Conservation (phyloP, 331 rosid genomes). For the Spiraea crenata region DNA sequence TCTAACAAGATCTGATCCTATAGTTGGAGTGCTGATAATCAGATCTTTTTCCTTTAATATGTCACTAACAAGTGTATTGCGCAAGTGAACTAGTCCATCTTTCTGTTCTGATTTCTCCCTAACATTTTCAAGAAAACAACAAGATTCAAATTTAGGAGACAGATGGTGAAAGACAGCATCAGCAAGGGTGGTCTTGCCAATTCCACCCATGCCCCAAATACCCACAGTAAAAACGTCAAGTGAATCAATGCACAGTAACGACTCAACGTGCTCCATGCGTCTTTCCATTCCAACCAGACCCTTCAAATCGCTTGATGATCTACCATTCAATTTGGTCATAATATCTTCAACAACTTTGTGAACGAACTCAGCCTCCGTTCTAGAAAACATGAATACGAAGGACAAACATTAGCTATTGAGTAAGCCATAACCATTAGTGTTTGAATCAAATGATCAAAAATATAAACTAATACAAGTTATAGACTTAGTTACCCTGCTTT, state of each 20-base stretch:
- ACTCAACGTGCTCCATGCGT: background rate
- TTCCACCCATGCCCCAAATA: conserved; percentile 25
- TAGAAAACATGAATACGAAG: background rate
- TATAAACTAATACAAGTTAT: background rate
- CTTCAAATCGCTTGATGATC: background rate
- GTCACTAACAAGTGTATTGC: background rate
- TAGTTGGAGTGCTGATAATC: background rate
- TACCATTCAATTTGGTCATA: background rate
- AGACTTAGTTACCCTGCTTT: background rate
- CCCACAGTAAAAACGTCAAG: background rate
- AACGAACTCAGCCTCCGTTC: conserved; percentile 19
- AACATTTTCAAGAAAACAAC: background rate
- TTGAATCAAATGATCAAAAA: background rate
- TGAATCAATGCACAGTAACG: background rate
- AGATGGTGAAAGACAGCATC: background rate
- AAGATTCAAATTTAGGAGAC: background rate
- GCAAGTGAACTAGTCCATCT: background rate
- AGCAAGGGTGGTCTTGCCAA: conserved; percentile 23
- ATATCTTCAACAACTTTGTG: background rate
- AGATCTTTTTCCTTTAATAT: background rate
- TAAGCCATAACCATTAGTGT: background rate
- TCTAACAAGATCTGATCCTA: fast-evolving
- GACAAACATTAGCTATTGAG: background rate
- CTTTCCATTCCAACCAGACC: background rate
- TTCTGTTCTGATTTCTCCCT: background rate